phyloP scores from a whole-genome alignment of 2,329 filamentous ascomycete species.

The Septoria petroselini region DNA sequence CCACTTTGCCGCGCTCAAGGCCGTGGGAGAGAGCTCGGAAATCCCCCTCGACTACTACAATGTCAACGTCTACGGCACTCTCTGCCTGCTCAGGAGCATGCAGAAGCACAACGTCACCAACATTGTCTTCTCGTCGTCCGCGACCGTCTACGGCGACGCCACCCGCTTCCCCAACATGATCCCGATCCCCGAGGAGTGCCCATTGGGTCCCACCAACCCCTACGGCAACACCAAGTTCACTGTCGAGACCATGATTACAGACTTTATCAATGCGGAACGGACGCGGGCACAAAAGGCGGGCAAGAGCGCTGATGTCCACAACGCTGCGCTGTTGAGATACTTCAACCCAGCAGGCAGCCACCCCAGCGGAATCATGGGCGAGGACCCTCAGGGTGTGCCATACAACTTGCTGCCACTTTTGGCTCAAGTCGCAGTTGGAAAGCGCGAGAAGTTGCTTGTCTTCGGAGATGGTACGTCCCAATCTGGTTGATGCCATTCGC shows the following conservation, averaged over 20 bases:
- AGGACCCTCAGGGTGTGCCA: slow-evolving; percentile 92
- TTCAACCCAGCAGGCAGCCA: slow-evolving; percentile 97
- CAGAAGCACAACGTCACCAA: slow-evolving; percentile 85
- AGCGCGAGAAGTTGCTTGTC: slow-evolving; percentile 88
- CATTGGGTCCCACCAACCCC: slow-evolving; percentile 92
- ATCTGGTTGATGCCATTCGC: background rate
- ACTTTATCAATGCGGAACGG: slow-evolving; percentile 83
- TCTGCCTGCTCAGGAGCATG: slow-evolving; percentile 84
- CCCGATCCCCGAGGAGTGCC: slow-evolving; percentile 94
- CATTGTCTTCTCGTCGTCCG: slow-evolving; percentile 97
- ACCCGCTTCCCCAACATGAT: slow-evolving; percentile 98
- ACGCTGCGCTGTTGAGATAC: slow-evolving; percentile 88
- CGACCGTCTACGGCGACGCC: slow-evolving; percentile 96
- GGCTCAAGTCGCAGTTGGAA: slow-evolving; percentile 92
- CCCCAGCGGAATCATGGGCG: slow-evolving; percentile 94
- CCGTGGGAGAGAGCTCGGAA: slow-evolving; percentile 90
- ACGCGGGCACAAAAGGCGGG: slow-evolving; percentile 76
- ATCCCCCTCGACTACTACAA: slow-evolving; percentile 97
- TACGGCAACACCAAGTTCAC: slow-evolving; percentile 96
- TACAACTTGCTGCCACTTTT: slow-evolving; percentile 94
- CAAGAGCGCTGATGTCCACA: slow-evolving; percentile 78
- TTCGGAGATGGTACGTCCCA: slow-evolving; percentile 77
- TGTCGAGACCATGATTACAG: slow-evolving; percentile 87
- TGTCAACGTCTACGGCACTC: slow-evolving; percentile 91
- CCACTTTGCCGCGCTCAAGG: slow-evolving; percentile 98